Percentiles rank a stretch among this genome's conserved stretches.
Conservation (phyloP, 768 basidiomycete species). For the Pulveroboletus sp. region DNA sequence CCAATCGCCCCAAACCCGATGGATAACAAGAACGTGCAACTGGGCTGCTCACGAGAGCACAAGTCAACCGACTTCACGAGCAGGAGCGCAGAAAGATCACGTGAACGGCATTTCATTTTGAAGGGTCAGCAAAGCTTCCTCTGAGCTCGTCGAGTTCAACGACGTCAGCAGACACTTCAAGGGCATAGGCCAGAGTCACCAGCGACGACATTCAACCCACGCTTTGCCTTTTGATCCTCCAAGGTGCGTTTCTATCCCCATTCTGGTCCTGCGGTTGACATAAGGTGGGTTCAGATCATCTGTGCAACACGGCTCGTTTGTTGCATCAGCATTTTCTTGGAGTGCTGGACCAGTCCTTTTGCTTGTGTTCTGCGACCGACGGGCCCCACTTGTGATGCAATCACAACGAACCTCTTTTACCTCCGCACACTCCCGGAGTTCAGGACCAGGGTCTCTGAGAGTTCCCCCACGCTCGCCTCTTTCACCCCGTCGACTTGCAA, state of each 20-base stretch:
- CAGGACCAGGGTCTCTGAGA: conserved; percentile 36
- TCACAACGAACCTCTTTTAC: conserved; percentile 12
- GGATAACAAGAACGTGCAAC: not conserved
- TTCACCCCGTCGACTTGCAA: conserved; percentile 71
- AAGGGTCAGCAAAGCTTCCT: conserved; percentile 4
- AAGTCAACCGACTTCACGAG: not conserved
- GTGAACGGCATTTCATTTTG: conserved; percentile 16
- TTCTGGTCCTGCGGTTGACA: not conserved
- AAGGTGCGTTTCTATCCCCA: conserved; percentile 10
- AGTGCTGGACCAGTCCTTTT: conserved; percentile 7
- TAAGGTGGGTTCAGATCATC: not conserved
- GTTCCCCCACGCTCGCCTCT: conserved; percentile 66
- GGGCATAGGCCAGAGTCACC: not conserved
- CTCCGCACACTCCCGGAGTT: conserved; percentile 9
- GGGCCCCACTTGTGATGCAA: conserved; percentile 7
- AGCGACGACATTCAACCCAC: not conserved
- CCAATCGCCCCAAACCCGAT: not conserved
- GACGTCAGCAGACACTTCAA: conserved; percentile 1
- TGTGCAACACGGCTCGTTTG: conserved; percentile 1
- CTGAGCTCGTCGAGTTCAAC: conserved; percentile 3
- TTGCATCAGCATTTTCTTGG: conserved; percentile 4
- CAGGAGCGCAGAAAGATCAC: conserved; percentile 6
- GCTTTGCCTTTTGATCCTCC: not conserved
- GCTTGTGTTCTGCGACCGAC: not conserved
- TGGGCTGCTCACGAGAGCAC: not conserved